These are phyloP conservation scores for Lepidopterella palustris DNA, from an alignment of 495 filamentous ascomycete species.

Conservation along the genomic window DNA sequence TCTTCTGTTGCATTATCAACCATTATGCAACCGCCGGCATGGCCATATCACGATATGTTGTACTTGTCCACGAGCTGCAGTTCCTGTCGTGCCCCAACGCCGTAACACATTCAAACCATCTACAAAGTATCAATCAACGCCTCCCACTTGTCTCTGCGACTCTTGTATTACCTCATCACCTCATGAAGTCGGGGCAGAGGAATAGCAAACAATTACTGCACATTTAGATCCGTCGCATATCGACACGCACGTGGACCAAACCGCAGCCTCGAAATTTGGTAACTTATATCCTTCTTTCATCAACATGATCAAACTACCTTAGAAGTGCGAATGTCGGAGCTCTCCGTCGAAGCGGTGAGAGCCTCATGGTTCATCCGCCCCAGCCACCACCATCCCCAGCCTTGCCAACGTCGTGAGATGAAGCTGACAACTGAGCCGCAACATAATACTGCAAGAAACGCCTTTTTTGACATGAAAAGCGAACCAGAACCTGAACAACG, in stretches of 20 bases:
- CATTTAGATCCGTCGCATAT: neutral
- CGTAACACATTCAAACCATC: neutral
- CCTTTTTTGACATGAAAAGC: neutral
- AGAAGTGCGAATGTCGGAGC: neutral
- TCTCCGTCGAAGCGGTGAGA: conserved; percentile 2
- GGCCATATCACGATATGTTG: neutral
- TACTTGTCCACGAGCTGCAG: neutral
- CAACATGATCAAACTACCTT: neutral
- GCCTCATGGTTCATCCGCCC: neutral
- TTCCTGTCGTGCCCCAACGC: neutral
- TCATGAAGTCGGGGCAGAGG: neutral
- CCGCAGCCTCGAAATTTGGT: neutral
- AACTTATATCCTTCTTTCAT: neutral
- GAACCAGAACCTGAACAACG: neutral
- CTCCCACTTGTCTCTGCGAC: neutral
- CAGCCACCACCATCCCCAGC: neutral
- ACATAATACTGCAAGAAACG: neutral
- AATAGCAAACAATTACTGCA: neutral
- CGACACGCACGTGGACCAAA: neutral
- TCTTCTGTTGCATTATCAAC: neutral
- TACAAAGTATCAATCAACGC: neutral
- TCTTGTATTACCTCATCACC: neutral
- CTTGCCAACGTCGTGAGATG: neutral
- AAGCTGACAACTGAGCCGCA: neutral
- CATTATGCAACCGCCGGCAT: neutral